These are phyloP conservation scores for Penicillium corylophilum DNA, from an alignment of 2,329 filamentous ascomycete species.

Conservation along the genomic window DNA sequence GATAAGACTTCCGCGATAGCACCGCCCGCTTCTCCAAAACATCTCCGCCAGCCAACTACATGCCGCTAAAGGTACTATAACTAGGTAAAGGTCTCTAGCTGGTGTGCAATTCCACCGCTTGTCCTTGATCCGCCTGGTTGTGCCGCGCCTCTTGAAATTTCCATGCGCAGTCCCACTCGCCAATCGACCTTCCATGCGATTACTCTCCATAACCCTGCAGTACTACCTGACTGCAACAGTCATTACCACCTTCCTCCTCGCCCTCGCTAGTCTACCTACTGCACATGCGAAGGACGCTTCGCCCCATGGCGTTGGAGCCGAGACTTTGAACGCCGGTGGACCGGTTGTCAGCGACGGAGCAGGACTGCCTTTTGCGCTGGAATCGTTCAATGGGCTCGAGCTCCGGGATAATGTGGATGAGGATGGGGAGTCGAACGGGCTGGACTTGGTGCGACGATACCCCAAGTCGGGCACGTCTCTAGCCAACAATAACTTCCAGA, in stretches of 20 bases:
- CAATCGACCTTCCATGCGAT: conserved; percentile 37
- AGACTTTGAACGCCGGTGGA: conserved; percentile 46
- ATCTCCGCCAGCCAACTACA: conserved; percentile 6
- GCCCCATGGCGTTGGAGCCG: conserved; percentile 44
- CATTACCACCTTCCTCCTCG: conserved; percentile 58
- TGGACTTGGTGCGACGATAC: conserved; percentile 58
- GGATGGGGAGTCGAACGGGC: conserved; percentile 30
- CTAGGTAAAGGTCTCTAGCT: conserved; percentile 4
- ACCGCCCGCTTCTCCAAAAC: background rate
- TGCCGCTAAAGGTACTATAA: conserved; percentile 3
- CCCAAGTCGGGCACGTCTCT: conserved; percentile 51
- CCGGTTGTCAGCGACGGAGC: conserved; percentile 32
- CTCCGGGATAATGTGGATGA: conserved; percentile 32
- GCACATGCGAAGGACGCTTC: conserved; percentile 62
- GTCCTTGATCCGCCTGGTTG: conserved; percentile 3
- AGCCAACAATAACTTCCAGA: conserved; percentile 64
- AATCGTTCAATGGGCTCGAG: conserved; percentile 31
- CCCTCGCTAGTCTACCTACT: conserved; percentile 59
- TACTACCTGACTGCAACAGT: conserved; percentile 69
- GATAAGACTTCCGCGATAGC: conserved; percentile 15
- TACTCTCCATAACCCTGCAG: conserved; percentile 65
- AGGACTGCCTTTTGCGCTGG: conserved; percentile 26
- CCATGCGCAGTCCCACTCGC: conserved; percentile 9
- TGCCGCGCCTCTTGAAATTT: background rate
- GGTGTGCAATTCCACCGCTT: background rate